Percentiles rank a stretch among this genome's conserved stretches.
Evolutionary conservation across 2,329 filamentous ascomycete species (phyloP).

Genomic region (Ploettnerulaceae sp.): DNA sequence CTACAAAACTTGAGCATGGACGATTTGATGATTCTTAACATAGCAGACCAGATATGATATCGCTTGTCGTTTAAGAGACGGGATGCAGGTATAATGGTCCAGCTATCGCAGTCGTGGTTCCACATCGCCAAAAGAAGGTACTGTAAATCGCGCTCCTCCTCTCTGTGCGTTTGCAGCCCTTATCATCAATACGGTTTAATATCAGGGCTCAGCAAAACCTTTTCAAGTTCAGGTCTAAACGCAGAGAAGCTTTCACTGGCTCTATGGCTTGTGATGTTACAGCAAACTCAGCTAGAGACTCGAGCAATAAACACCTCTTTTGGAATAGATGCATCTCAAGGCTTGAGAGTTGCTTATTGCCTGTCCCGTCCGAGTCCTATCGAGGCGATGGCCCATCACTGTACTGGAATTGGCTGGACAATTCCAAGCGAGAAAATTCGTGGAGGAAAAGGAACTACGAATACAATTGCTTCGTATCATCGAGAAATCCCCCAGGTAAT

Average conservation of each 20-base stretch:
- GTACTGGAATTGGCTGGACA: too few relatives aligned
- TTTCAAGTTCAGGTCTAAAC: background rate
- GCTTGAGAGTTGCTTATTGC: too few relatives aligned
- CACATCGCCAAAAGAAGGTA: background rate
- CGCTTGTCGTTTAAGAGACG: background rate
- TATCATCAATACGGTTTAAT: background rate
- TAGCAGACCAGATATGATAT: conserved; percentile 7
- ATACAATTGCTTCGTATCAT: too few relatives aligned
- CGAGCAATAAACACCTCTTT: background rate
- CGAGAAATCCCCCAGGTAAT: too few relatives aligned
- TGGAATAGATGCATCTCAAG: too few relatives aligned
- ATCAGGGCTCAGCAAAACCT: background rate
- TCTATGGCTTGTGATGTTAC: background rate
- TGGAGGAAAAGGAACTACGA: too few relatives aligned
- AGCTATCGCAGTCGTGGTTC: conserved; percentile 4
- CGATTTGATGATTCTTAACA: conserved; percentile 3
- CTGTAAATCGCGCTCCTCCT: background rate
- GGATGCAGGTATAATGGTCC: background rate
- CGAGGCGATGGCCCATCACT: too few relatives aligned
- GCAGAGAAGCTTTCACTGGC: background rate
- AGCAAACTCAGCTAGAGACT: background rate
- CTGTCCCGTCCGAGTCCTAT: too few relatives aligned
- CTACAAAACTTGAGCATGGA: background rate
- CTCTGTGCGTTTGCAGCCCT: background rate
- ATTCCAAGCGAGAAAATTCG: too few relatives aligned